Evolutionary conservation across 306 rosid species (phyloP).

Genomic region (Prunus salicina): DNA sequence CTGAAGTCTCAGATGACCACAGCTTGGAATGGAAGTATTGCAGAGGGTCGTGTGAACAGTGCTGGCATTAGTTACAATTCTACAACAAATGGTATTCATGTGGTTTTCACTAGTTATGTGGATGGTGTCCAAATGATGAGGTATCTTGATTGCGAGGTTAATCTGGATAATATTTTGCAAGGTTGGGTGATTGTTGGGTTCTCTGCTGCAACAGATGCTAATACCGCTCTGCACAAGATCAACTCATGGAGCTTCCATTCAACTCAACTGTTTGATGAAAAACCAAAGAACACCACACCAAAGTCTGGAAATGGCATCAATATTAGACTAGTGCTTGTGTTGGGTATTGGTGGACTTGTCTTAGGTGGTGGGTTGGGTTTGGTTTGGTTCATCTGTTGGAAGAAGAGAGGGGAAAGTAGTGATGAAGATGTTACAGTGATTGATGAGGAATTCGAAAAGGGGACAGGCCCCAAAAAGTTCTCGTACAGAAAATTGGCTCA

Average conservation of each 20-base stretch:
- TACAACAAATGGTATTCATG: background rate
- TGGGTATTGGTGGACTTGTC: background rate
- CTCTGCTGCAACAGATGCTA: background rate
- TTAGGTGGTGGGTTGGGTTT: background rate
- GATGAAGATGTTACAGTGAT: background rate
- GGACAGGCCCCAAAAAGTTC: conserved; percentile 5
- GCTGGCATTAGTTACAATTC: background rate
- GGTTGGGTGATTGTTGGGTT: conserved; percentile 7
- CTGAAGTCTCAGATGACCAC: too few species aligned
- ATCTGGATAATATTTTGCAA: conserved; percentile 3
- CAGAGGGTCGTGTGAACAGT: too few species aligned
- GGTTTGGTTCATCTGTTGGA: conserved; percentile 4
- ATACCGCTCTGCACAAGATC: background rate
- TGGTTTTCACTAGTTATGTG: background rate
- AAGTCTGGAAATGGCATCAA: too few species aligned
- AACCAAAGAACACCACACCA: background rate
- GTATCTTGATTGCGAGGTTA: background rate
- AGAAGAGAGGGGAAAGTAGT: conserved; percentile 9
- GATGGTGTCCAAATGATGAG: background rate
- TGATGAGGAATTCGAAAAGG: background rate
- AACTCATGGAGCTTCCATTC: background rate
- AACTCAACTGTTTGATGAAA: background rate
- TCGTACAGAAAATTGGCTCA: background rate
- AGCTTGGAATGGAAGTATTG: too few species aligned
- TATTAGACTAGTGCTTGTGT: background rate